Percentiles rank a stretch among this genome's conserved stretches.
Conservation (phyloP, 805 yeast genomes). For the Schwanniomyces pseudopolymorphus region DNA sequence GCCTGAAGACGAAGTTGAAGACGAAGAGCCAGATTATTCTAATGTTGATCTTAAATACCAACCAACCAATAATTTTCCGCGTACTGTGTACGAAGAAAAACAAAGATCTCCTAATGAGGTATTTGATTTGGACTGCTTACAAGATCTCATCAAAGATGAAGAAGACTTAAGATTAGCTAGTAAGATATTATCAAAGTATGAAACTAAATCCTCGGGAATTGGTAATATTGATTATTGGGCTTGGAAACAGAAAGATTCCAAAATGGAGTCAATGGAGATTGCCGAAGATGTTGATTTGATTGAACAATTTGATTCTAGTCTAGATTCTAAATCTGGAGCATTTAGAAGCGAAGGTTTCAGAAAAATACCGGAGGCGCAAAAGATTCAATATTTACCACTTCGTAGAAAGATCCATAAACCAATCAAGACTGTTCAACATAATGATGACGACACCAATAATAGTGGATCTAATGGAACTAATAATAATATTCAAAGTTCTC, state of each 20-base stretch:
- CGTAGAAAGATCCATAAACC: constrained; percentile 68
- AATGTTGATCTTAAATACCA: constrained; percentile 38
- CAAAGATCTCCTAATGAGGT: constrained; percentile 20
- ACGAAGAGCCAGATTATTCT: constrained; percentile 24
- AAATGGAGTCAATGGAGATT: constrained; percentile 16
- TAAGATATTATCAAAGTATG: constrained; percentile 34
- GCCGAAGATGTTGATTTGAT: constrained; percentile 29
- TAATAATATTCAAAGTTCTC: constrained; percentile 57
- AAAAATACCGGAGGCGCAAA: constrained; percentile 70
- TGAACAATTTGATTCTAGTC: constrained; percentile 25
- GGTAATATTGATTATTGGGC: constrained; percentile 59
- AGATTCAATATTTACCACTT: constrained; percentile 79
- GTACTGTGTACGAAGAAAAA: constrained; percentile 52
- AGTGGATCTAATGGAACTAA: constrained; percentile 7
- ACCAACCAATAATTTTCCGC: constrained; percentile 54
- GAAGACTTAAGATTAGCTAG: constrained; percentile 66
- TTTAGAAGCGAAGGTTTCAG: constrained; percentile 72
- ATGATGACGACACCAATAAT: constrained; percentile 35
- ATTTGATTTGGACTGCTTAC: constrained; percentile 50
- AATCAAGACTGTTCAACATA: constrained; percentile 70
- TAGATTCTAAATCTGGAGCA: constrained; percentile 53
- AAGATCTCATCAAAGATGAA: constrained; percentile 60
- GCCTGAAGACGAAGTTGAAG: constrained; percentile 21
- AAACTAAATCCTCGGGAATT: constrained; percentile 18
- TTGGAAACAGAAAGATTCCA: constrained; percentile 52